A percentile compares a stretch with the other conserved stretches of the same genome.
Conservation (phyloP, 305 asterid species). For the Plantago rigida region DNA sequence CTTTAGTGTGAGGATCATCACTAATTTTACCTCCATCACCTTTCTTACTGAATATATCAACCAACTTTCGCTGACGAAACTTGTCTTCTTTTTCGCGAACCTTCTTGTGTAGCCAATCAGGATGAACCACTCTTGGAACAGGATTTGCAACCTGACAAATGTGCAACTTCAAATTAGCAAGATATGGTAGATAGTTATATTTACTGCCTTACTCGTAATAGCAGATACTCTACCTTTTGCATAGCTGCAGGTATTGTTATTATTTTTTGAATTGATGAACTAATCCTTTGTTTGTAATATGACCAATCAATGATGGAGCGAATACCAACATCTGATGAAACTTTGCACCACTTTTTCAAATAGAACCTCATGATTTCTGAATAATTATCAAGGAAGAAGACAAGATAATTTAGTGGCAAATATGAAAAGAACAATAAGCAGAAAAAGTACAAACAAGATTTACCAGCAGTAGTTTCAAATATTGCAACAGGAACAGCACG, state of each 20-base stretch:
- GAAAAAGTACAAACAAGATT: conserved; percentile 9
- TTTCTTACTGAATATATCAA: conserved; percentile 61
- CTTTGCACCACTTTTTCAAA: conserved; percentile 94
- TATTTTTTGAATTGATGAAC: conserved; percentile 87
- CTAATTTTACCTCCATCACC: conserved; percentile 33
- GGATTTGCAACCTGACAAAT: conserved; percentile 79
- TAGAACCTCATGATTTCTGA: conserved; percentile 83
- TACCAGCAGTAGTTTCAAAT: conserved; percentile 89
- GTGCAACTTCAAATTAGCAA: conserved; percentile 30
- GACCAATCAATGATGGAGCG: conserved; percentile 98
- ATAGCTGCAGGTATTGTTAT: conserved; percentile 98
- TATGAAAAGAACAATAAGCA: conserved; percentile 18
- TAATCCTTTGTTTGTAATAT: conserved; percentile 88
- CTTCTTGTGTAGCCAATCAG: conserved; percentile 98
- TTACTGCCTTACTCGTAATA: conserved; percentile 1
- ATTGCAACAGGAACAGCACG: conserved; percentile 99
- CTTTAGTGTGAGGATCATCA: conserved; percentile 31
- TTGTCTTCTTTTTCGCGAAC: conserved; percentile 97
- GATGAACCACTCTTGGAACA: conserved; percentile 97
- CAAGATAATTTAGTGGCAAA: conserved; percentile 27
- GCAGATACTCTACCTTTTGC: conserved; percentile 66
- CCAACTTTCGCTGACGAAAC: conserved; percentile 82
- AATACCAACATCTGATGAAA: conserved; percentile 83
- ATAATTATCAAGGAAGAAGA: conserved; percentile 23
- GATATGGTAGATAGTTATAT: conserved; percentile 17